Evolutionary conservation across 371 early-diverging fungal genomes (phyloP), one percentile per base, ranked within the genome.

Genomic region (Fennellomyces sp.): DNA sequence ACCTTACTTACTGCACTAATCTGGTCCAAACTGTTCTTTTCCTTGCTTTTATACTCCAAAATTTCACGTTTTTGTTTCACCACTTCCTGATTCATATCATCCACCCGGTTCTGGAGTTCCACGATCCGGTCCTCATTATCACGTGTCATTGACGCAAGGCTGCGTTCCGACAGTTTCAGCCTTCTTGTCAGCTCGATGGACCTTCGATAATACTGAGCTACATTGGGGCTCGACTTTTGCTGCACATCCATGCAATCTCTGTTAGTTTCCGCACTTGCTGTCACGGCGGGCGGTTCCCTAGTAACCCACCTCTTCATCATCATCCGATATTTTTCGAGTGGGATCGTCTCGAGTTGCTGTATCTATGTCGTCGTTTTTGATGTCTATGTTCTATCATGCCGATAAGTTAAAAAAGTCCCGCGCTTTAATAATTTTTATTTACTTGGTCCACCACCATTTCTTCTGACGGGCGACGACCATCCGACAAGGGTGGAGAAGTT

Each of bases 111-210:
- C 49, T 80, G 81, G n/a, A 83, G 49, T 39, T 73, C 64, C 13
- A 72, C 55, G 30, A 83, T 83, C 23, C 83, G 73, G 45, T 79
- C 76, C 50, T 83, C 83, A 61, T 83, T 81, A 52, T 83, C 81
- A 66, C 80, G 78, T 62, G 81, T 72, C 70, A 81, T 74, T 12
- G 59, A 66, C 4, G 83, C 78, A 26, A 83, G 63, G 57, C 73
- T 78, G 17, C 70, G 63, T 58, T 83, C 83, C 13, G 80, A 77
- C 42, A 70, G 66, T 59, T 81, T 80, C 26, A 83, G 56, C 25
- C 80, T 63, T 49, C 79, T 66, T 7, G 81, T 77, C 31, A 83
- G 61, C 36, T 70, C 73, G n/a, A 78, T 68, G 12, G 89, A 85
- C 62, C 79, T 71, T 28, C 83, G 82, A 56, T 84, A 80, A 56